Evolutionary conservation across 768 basidiomycete genomes (phyloP).

Genomic region (Cystofilobasidium macerans): DNA sequence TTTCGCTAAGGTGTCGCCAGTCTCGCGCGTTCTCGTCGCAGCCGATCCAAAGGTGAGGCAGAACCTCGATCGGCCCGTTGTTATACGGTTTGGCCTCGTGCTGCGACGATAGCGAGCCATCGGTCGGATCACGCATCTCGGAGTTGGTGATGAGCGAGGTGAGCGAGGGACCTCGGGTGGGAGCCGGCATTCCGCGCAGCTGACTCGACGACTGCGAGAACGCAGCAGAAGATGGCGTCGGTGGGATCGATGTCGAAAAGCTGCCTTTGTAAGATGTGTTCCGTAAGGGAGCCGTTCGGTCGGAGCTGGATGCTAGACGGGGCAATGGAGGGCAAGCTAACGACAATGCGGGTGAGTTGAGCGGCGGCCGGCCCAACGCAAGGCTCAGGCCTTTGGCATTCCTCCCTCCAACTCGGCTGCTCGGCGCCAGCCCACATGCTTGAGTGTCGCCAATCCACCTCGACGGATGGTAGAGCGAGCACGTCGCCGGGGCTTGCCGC

Average conservation of each 20-base stretch:
- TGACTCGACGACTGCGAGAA: slow-evolving; percentile 1
- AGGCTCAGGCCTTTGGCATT: slow-evolving; percentile 22
- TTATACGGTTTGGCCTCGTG: slow-evolving; percentile 48
- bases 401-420: neutral
- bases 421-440: neutral
- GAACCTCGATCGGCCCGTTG: slow-evolving; percentile 69
- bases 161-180: slow-evolving; percentile 1
- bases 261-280: neutral
- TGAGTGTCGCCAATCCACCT: neutral
- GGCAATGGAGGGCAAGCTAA: slow-evolving; percentile 7
- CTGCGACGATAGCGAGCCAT: neutral
- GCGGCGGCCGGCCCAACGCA: slow-evolving; percentile 12
- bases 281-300: neutral
- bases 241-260: slow-evolving; percentile 1
- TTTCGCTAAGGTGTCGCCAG: slow-evolving; percentile 34
- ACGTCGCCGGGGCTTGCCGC: slow-evolving; percentile 9
- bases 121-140: slow-evolving; percentile 22
- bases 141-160: slow-evolving; percentile 15
- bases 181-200: neutral
- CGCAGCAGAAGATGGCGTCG: neutral
- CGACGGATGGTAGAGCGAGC: slow-evolving; percentile 8
- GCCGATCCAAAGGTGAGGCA: slow-evolving; percentile 79
- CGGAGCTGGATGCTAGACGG: neutral
- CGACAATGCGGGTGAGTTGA: slow-evolving; percentile 2
- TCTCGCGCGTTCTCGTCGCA: slow-evolving; percentile 85